These are phyloP conservation scores for Laguncularia racemosa DNA, from an alignment of 345 rosid species.

Conservation along the genomic window DNA sequence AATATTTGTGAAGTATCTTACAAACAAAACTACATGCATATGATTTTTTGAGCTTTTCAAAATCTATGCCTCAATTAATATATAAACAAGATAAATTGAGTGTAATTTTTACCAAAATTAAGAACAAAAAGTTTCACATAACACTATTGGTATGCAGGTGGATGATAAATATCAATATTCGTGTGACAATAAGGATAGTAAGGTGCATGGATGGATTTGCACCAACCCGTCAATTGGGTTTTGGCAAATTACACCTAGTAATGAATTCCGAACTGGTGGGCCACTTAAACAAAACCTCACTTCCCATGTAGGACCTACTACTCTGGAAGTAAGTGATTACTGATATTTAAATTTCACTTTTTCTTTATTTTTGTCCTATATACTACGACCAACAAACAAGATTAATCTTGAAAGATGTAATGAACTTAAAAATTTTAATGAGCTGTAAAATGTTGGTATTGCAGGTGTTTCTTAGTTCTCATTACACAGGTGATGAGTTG, in stretches of 20 bases:
- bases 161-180: conserved; percentile 94
- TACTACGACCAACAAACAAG: no score
- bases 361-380: no score
- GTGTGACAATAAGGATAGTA: conserved; percentile 56
- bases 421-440: no score
- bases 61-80: no score
- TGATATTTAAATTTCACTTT: no score
- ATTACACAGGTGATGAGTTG: conserved; percentile 75
- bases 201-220: conserved; percentile 85
- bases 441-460: neutral
- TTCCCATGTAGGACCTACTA: conserved; percentile 78
- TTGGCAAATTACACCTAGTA: conserved; percentile 90
- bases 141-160: conserved; percentile 32
- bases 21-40: no score
- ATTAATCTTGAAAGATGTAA: no score
- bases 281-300: conserved; percentile 81
- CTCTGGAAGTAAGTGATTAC: conserved; percentile 51
- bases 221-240: conserved; percentile 61
- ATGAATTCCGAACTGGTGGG: conserved; percentile 80
- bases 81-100: no score
- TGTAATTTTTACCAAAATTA: no score
- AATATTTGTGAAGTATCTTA: no score
- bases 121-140: no score
- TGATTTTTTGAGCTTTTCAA: no score
- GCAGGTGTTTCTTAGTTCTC: conserved; percentile 83